These are phyloP conservation scores for Gossypium schwendimanii DNA, from an alignment of 441 rosid genomes.

Conservation along the genomic window DNA sequence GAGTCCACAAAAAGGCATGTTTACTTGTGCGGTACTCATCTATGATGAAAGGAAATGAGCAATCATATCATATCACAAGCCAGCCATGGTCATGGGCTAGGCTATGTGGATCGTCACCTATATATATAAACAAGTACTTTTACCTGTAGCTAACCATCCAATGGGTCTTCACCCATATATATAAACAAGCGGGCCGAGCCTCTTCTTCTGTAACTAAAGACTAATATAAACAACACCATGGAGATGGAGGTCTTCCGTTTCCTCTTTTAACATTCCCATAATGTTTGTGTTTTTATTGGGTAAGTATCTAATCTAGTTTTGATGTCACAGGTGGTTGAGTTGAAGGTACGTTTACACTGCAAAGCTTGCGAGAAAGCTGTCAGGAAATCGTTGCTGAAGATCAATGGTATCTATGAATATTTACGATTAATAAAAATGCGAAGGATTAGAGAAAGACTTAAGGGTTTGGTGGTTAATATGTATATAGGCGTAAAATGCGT, in stretches of 20 bases:
- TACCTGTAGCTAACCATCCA: background rate
- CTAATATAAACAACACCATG: background rate
- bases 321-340: slow-evolving; percentile 20
- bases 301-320: background rate
- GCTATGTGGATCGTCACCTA: no score
- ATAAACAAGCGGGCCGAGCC: no score
- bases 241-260: slow-evolving; percentile 6
- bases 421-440: background rate
- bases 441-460: background rate
- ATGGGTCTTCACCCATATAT: background rate
- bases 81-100: background rate
- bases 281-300: background rate
- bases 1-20: slow-evolving; percentile 9
- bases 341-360: slow-evolving; percentile 30
- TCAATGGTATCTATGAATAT: slow-evolving; percentile 13
- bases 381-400: slow-evolving; percentile 23
- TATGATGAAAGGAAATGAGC: slow-evolving; percentile 3
- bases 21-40: slow-evolving; percentile 13
- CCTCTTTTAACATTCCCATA: background rate
- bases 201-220: background rate
- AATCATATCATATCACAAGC: slow-evolving; percentile 5
- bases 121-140: background rate
- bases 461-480: no score
- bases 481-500: slow-evolving; percentile 25
- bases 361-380: slow-evolving; percentile 26